Evolutionary conservation across 371 early-diverging fungal species (phyloP), one percentile per base, ranked within the genome.

Genomic region (Mortierella sp.): DNA sequence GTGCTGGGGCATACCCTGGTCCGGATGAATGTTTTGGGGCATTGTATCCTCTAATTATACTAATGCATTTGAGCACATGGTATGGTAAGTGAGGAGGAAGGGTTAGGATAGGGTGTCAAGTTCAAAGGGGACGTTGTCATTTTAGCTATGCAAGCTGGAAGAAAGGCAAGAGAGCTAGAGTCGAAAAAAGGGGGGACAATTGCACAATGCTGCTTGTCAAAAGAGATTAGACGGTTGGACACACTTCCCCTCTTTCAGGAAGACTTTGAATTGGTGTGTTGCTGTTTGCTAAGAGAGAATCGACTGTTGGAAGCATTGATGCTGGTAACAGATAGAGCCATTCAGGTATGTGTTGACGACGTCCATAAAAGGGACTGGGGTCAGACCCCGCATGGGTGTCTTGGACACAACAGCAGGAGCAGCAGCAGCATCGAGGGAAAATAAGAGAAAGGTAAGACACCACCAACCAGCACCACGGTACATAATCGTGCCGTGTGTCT

Each of bases 1-100:
- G n/a, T 48, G 78, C 74, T 70, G 18, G 74, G 74, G 79, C 32
- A 65, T 80, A 71, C 29, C 74, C 73, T 58, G 80, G 75, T 72
- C 81, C 83, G 51, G 10, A 41, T 21, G 63, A n/a, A 72, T 60
- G 75, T 60, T 60, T 60, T 60, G 60, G 35, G 60, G 32, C 60
- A 60, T 60, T 60, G 60, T 60, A 29, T 32, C 60, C 60, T 60
- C 32, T 60, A 60, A 32, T 51, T 51, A 51, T 32, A 60, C 32
- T 12, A 32, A 32, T 60, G 27, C 51, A 51, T 51, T 51, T 21
- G 51, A 51, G 51, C 51, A 21, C 51, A 51, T 51, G 18, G 51
- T 51, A 51, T 51, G 51, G 18, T 18, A 51, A 51, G 43, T 32
- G 73, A 38, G 16, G 48, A 51, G 5, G 5, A 51, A 51, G 51